Evolutionary conservation across 140 eudicot species (phyloP).

Genomic region (Cichorium intybus): DNA sequence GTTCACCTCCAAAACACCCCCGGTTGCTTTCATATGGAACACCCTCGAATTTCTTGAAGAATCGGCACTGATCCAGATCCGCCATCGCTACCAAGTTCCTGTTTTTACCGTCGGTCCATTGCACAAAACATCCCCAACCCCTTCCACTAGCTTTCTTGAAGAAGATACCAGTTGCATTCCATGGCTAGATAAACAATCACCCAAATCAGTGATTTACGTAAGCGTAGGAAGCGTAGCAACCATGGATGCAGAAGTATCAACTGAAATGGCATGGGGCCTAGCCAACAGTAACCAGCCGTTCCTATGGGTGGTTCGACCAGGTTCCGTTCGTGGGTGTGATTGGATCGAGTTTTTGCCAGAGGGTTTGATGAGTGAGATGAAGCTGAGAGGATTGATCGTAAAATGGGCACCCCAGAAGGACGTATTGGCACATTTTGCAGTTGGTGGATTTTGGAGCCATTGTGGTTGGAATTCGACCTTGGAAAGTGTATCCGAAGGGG

Average conservation of each 20-base stretch:
- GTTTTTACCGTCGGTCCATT: constrained; percentile 20
- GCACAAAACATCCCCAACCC: constrained; percentile 9
- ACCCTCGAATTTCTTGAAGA: constrained; percentile 23
- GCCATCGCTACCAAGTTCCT: constrained; percentile 9
- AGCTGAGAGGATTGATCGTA: constrained; percentile 10
- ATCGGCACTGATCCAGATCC: constrained; percentile 13
- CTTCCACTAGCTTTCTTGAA: constrained; percentile 20
- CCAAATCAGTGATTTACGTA: constrained; percentile 22
- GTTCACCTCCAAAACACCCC: constrained; percentile 1
- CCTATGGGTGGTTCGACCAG: constrained; percentile 24
- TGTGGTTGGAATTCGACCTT: constrained; percentile 33
- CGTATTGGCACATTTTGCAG: constrained; percentile 23
- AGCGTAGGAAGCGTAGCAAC: constrained; percentile 18
- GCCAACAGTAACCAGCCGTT: constrained; percentile 21
- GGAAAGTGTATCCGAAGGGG: constrained; percentile 26
- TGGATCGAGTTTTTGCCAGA: constrained; percentile 19
- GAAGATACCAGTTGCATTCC: constrained; percentile 24
- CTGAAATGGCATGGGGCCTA: constrained; percentile 28
- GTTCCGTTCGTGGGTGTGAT: constrained; percentile 2
- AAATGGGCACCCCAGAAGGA: constrained; percentile 27
- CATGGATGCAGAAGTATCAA: neutral
- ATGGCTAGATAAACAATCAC: constrained; percentile 30
- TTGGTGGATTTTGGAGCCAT: constrained; percentile 37
- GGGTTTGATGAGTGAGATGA: neutral
- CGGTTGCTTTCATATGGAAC: constrained; percentile 26